phyloP scores from a whole-genome alignment of 352 stramenopile genomes.

The Phytophthora vignae region DNA sequence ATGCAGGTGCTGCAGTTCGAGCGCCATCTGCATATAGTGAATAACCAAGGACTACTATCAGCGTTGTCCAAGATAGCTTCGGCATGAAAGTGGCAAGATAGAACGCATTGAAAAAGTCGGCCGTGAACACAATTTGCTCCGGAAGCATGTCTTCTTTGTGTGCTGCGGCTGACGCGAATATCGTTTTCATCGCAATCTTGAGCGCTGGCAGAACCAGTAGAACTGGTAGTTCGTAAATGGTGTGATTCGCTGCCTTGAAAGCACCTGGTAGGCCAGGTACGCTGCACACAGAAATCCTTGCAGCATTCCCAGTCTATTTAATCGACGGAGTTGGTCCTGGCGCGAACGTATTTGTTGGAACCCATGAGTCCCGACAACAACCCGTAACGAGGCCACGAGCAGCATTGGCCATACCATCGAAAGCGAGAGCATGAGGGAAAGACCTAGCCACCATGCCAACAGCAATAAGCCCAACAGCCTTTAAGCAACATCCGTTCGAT shows the following conservation, averaged over 20 bases:
- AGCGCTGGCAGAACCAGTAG: neutral
- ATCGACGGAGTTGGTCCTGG: slow-evolving; percentile 1
- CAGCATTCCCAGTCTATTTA: neutral
- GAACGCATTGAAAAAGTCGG: slow-evolving; percentile 23
- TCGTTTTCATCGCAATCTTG: neutral
- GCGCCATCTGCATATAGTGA: slow-evolving; percentile 13
- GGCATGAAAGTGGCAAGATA: slow-evolving; percentile 26
- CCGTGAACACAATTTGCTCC: neutral
- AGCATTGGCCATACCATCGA: neutral
- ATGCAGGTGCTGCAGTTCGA: slow-evolving; percentile 12
- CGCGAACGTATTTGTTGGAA: slow-evolving; percentile 1
- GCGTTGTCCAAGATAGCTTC: neutral
- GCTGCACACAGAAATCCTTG: neutral
- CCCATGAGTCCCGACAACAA: neutral
- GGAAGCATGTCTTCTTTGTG: neutral
- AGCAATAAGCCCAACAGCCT: neutral
- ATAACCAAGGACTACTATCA: slow-evolving; percentile 4
- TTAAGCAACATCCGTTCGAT: slow-evolving; percentile 10
- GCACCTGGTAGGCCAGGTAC: neutral
- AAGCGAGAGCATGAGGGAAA: neutral
- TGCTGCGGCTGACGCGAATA: no score
- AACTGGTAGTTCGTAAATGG: neutral
- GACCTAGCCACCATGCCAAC: neutral
- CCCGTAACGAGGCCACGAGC: neutral
- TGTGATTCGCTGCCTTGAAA: neutral